Conservation (phyloP, 192 early-diverging fungal genomes). For the Jimgerdemannia lactiflua region DNA sequence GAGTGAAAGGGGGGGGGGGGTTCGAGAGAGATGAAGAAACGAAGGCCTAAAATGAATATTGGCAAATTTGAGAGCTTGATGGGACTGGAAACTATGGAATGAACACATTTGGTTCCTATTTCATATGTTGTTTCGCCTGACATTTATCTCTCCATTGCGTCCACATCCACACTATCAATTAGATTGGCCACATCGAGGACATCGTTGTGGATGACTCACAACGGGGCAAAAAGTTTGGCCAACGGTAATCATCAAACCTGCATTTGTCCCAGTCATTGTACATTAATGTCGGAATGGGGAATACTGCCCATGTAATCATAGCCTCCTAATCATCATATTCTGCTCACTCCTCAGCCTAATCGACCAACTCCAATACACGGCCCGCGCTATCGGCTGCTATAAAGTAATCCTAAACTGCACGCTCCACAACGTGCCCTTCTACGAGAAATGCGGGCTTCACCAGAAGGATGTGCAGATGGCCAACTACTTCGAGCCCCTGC, state of each 20-base stretch:
- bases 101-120: too few relatives aligned
- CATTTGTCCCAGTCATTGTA: not conserved
- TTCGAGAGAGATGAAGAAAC: too few relatives aligned
- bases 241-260: too few relatives aligned
- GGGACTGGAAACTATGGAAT: too few relatives aligned
- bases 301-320: constrained; percentile 9
- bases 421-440: constrained; percentile 82
- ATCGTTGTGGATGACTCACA: constrained; percentile 75
- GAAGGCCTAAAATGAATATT: too few relatives aligned
- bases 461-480: constrained; percentile 79
- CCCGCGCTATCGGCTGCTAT: constrained; percentile 80
- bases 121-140: too few relatives aligned
- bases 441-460: constrained; percentile 85
- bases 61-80: too few relatives aligned
- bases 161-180: too few relatives aligned
- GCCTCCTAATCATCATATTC: too few relatives aligned
- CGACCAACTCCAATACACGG: constrained; percentile 82
- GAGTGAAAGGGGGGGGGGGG: too few relatives aligned
- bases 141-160: too few relatives aligned
- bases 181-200: constrained; percentile 92
- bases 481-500: constrained; percentile 36
- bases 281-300: constrained; percentile 7
- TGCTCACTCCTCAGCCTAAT: constrained; percentile 54
- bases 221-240: constrained; percentile 68
- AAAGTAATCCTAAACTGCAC: constrained; percentile 79